phyloP scores from a whole-genome alignment of 139 green algal genomes.

The Diplosphaera chodatii region DNA sequence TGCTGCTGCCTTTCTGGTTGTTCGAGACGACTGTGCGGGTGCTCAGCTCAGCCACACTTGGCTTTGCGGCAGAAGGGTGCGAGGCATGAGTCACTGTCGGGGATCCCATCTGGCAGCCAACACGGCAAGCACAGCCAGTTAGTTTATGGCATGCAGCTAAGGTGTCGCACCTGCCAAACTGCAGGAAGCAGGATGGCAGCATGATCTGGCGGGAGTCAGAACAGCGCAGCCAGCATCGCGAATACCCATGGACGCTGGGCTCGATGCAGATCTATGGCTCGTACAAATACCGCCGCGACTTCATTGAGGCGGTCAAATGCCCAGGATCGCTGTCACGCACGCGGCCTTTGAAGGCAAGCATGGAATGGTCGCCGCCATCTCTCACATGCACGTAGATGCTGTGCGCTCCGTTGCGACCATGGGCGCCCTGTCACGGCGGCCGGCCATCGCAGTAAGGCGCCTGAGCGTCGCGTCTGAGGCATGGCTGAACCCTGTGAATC shows the following conservation, averaged over 20 bases:
- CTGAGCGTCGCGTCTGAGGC: too few species aligned
- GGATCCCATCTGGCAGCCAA: too few species aligned
- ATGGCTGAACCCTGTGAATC: too few species aligned
- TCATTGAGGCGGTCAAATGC: conserved; percentile 17
- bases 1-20: conserved; percentile 46
- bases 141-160: too few species aligned
- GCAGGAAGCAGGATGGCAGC: conserved; percentile 11
- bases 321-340: conserved; percentile 5
- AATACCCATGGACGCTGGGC: conserved; percentile 23
- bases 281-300: conserved; percentile 36
- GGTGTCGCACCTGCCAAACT: background rate
- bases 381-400: too few species aligned
- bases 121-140: too few species aligned
- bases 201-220: conserved; percentile 17
- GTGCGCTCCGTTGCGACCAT: too few species aligned
- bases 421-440: too few species aligned
- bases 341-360: conserved; percentile 1
- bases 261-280: conserved; percentile 32
- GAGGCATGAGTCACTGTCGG: background rate
- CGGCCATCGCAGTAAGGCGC: too few species aligned
- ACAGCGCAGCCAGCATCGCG: conserved; percentile 1
- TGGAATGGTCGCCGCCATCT: too few species aligned
- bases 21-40: conserved; percentile 32
- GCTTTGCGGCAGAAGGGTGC: background rate
- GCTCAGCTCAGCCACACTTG: conserved; percentile 12